Evolutionary conservation across 768 basidiomycete genomes (phyloP).

Genomic region (Hygrophorus russula): DNA sequence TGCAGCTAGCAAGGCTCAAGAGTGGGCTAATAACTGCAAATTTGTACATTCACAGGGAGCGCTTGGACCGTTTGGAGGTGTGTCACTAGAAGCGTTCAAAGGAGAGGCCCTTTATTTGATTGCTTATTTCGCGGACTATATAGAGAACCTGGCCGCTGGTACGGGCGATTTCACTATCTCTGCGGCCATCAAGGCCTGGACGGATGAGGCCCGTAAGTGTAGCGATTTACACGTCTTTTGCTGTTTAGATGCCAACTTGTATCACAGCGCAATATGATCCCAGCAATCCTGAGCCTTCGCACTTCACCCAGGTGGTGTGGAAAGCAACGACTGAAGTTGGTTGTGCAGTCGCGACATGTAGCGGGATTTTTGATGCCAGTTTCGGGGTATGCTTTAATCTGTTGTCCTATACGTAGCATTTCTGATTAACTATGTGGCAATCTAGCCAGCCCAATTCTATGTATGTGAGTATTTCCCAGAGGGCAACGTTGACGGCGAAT

Average conservation of each 20-base stretch:
- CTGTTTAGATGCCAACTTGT: background rate
- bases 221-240: background rate
- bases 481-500: conserved; percentile 56
- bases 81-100: conserved; percentile 7
- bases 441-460: conserved; percentile 42
- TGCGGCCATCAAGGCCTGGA: conserved; percentile 47
- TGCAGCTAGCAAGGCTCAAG: conserved; percentile 51
- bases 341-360: conserved; percentile 47
- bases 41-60: conserved; percentile 61
- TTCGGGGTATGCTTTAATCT: conserved; percentile 35
- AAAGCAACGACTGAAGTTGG: conserved; percentile 53
- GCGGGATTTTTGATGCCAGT: conserved; percentile 43
- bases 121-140: background rate
- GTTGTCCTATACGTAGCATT: background rate
- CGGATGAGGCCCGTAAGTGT: conserved; percentile 53
- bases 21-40: conserved; percentile 57
- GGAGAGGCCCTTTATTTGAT: background rate
- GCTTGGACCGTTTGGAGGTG: conserved; percentile 56
- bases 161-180: conserved; percentile 45
- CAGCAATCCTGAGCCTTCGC: conserved; percentile 45
- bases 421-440: conserved; percentile 4
- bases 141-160: conserved; percentile 70
- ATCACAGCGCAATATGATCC: conserved; percentile 44
- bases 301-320: conserved; percentile 75
- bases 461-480: conserved; percentile 61